Base-by-base conservation (phyloP, 345 rosid genomes). In the Pseudoturritis turrita region DNA sequence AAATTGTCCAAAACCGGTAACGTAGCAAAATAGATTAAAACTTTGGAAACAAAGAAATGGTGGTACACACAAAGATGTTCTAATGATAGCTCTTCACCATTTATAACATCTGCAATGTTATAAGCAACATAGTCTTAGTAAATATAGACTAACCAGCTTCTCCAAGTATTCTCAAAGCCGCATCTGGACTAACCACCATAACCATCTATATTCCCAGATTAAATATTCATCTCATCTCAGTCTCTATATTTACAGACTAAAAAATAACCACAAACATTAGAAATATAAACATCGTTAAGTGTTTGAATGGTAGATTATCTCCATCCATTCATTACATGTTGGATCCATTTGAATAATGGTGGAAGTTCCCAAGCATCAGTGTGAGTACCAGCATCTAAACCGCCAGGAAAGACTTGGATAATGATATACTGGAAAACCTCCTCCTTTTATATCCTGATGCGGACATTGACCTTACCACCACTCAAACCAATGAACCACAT, bases 191-290 rank as follows among this genome's bases (percentile, higher is more conserved):
- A n/a, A n/a, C n/a, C n/a, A n/a, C n/a, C n/a, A n/a, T n/a, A 50
- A 88, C 94, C 96, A 90, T 85, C 64, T 91, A 91, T 18, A 88
- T 83, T 31, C 96, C 96, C 96, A 86, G 82, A 77, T 90, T 90
- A 62, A 88, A 90, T 9, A 90, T 88, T 43, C 91, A 79, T 45
- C 83, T 82, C 94, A 90, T 90, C 81, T 86, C 94, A 10, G 79
- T 71, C 65, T 86, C 91, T 60, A 88, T 81, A 4, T 52, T 77
- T 54, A 94, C 94, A 26, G 76, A 85, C 96, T 88, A 72, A 45
- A 31, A 1, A 57, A 12, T 3, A 33, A 39, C 44, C 14, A 39
- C 10, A 39, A 36, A 36, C 12, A 36, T 36, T 36, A 8, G 6
- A 33, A 0, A 10, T 33, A 33, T 0, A 33, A 6, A 33, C 6